These are phyloP conservation scores for Calycina herbarum DNA, from an alignment of 2,329 filamentous ascomycete species.

Conservation along the genomic window DNA sequence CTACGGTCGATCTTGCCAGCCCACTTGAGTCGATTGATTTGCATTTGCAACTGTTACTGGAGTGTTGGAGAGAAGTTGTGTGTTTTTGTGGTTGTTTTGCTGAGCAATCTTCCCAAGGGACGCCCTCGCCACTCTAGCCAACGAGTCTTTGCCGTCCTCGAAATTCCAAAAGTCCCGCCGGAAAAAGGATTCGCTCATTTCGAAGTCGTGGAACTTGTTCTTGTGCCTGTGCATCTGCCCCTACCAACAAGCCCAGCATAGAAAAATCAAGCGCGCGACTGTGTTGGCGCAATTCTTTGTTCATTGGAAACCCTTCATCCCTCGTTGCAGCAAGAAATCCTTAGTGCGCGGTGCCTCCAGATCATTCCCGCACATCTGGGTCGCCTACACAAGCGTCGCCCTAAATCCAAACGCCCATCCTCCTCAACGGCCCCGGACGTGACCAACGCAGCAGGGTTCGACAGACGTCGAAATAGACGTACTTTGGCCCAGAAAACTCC, in stretches of 20 bases:
- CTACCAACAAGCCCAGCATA: not conserved
- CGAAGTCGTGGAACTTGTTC: not conserved
- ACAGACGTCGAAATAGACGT: not conserved
- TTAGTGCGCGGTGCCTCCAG: slow-evolving; percentile 22
- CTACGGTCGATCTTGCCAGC: slow-evolving; percentile 21
- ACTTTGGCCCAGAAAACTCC: not conserved
- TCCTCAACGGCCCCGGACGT: slow-evolving; percentile 15
- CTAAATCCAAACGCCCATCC: slow-evolving; percentile 12
- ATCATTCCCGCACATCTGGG: slow-evolving; percentile 30
- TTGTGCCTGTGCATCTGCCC: slow-evolving; percentile 7
- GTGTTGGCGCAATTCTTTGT: slow-evolving; percentile 17
- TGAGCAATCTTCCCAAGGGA: not conserved
- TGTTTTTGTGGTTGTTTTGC: not conserved
- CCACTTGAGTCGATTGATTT: not conserved
- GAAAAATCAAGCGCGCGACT: slow-evolving; percentile 22
- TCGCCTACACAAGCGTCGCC: slow-evolving; percentile 24
- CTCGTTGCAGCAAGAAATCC: slow-evolving; percentile 10
- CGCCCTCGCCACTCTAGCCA: not conserved
- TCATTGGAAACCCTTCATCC: slow-evolving; percentile 9
- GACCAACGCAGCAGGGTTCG: slow-evolving; percentile 5
- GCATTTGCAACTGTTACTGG: not conserved
- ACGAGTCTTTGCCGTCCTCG: slow-evolving; percentile 1
- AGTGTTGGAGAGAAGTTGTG: slow-evolving; percentile 4
- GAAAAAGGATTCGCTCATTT: not conserved
- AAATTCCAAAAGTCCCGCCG: not conserved